Base-by-base conservation (phyloP, 2,329 filamentous ascomycete species). In the Ophiocordyceps camponoti-leonardi region DNA sequence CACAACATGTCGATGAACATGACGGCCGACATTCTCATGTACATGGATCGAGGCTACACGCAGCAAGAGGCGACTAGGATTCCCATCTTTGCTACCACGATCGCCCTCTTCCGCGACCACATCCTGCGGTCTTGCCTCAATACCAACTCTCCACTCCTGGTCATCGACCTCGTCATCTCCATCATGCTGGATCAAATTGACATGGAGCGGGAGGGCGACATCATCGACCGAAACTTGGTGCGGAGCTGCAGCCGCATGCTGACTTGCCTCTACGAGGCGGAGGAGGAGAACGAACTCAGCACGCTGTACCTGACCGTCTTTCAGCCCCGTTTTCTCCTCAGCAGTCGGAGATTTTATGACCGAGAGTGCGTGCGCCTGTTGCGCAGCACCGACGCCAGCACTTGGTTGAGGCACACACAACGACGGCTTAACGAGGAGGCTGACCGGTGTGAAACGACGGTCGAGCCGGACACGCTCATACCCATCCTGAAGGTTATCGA, bases 21-120 rank as follows among this genome's bases (percentile, higher is more conserved):
- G 90, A 81, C 86, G 44, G 87, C 88, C 4, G 92, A 96, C 61
- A 86, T 96, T 30, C 71, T 96, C 44, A 95, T 96, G 87, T 95
- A 95, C 58, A 86, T 98, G 71, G 90, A 98, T 58, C 82, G 87
- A 44, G 81, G 88, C 26, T 87, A 84, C 56, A 82, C 79, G 44
- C 70, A 79, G 33, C 56, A 60, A 44, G 86, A 93, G 50, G 56
- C 64, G 6, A 75, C 79, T 48, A 73, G 77, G 6, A 81, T 86
- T 0, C 83, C 83, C 0, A 92, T 95, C 46, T 95, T 88, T 58
- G 76, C 81, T 14, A 77, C 83, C 11, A 81, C 86, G 3, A 94
- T 98, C 69, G 81, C 81, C 3, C 69, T 95, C 2, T 98, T 94
- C 61, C 79, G 90, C 35, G 86, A 95, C 53, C 72, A 87, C 53